Evolutionary conservation across 1,284 basidiomycete genomes (phyloP), one percentile per base, ranked within the genome.

Genomic region (Gomphus bonarii): DNA sequence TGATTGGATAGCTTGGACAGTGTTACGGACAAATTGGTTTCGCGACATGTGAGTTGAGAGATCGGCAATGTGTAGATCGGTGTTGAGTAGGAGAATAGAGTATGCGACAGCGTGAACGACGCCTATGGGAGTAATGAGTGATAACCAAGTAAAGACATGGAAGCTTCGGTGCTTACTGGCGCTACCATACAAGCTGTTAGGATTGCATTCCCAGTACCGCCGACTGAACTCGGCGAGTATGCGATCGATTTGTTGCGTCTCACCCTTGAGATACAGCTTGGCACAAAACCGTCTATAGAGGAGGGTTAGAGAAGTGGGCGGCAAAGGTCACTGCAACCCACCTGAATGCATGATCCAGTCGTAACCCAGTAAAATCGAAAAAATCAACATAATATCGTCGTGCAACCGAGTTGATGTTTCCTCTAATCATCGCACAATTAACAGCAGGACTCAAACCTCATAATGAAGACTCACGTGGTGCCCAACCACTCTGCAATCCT

Each of bases 401-500:
- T 0, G 90, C 82, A 11, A 80, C 70, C 61, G 82, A 84, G 70
- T 95, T 95, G 63, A 94, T 76, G 10, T 72, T 71, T 28, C 82
- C 84, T 61, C 91, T 93, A 62, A 16, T 16, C 2, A 20, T 25
- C 35, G 20, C 33, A 47, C 5, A n/a, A 11, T 40, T 14, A 51
- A 4, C 40, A 56, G 42, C 42, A 43, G n/a, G 4, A 20, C 48
- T 40, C 18, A 57, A 31, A 28, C 20, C 20, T 43, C 35, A 36
- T 22, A 8, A 42, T 14, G 50, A 53, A 40, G 36, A 84, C 91
- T 73, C 64, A 94, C 86, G 82, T 74, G 65, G 91, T 87, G 62
- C 95, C 95, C 43, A 99, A 75, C 85, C 92, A 98, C 69, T 97
- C 91, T 1, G 95, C 93, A 64, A 97, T 91, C 74, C 95, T 95